Evolutionary conservation across 495 filamentous ascomycete genomes (phyloP), one percentile per base, ranked within the genome.

Genomic region (Aspergillus cavernicola): DNA sequence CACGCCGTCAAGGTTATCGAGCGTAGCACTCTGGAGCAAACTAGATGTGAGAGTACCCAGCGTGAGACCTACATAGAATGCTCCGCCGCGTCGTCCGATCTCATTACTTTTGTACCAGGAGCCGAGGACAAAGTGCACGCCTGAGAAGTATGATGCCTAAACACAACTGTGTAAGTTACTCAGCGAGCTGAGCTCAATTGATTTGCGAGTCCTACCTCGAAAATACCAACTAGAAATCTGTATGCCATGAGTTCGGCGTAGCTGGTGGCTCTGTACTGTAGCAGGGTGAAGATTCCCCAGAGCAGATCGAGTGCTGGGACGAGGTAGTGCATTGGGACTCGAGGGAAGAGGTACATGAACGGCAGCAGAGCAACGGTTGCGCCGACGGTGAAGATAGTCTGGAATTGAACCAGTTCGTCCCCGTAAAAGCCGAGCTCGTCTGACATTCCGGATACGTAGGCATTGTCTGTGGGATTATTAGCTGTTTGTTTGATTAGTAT

Each of bases 31-130:
- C 63, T 80, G 72, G 1, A 85, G 71, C 12, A 68, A 77, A 20
- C 80, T 79, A 2, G 74, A 76, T 50, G 81, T 79, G 59, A 83
- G n/a, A 69, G 9, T 66, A 40, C 51, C 76, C 72, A 13, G 79
- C 19, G 73, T 64, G 6, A 76, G 66, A 16, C 65, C 71, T 2
- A 76, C 67, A 41, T 79, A 77, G 58, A 82, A 82, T 29, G 82
- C 77, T 54, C 76, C 79, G 1, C 75, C 73, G 6, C 81, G 66
- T 57, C 80, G 65, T 54, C 77, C 66, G 66, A 83, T 52, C 64
- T 81, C 59, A 64, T 71, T 58, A 66, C 75, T 58, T 59, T 73
- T 60, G 68, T 81, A 74, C 69, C 69, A 72, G 32, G 63, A 66
- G 22, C 64, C 61, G 23, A 74, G 63, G 9, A 70, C 46, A 39